A percentile compares a stretch with the other conserved stretches of the same genome.
Evolutionary conservation across 306 rosid genomes (phyloP).

Genomic region (Fagus crenata): DNA sequence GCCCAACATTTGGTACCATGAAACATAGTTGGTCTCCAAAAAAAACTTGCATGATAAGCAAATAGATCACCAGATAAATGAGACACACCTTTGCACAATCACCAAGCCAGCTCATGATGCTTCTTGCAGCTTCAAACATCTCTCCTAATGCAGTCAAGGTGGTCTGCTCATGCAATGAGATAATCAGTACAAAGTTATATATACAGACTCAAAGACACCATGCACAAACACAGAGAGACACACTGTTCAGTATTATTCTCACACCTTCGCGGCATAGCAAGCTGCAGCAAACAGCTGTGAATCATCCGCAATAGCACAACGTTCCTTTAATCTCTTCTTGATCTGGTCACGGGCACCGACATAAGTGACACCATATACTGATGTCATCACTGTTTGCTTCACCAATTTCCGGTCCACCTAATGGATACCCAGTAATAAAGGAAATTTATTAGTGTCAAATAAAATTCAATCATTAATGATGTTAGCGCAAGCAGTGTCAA

Average conservation of each 20-base stretch:
- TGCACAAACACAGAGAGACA: background rate
- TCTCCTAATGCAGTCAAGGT: conserved; percentile 83
- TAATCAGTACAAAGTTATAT: conserved; percentile 37
- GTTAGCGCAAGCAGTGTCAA: background rate
- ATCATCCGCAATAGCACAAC: conserved; percentile 64
- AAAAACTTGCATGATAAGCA: background rate
- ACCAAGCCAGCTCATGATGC: conserved; percentile 95
- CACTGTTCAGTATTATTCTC: conserved; percentile 30
- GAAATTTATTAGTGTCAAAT: conserved; percentile 1
- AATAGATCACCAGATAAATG: conserved; percentile 4
- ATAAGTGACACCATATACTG: conserved; percentile 97
- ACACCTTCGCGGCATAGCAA: conserved; percentile 92
- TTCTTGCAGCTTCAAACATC: conserved; percentile 98
- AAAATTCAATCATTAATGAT: background rate
- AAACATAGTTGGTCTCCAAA: no score
- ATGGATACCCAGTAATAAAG: conserved; percentile 18
- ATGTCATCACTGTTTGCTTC: conserved; percentile 98
- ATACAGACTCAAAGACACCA: conserved; percentile 1
- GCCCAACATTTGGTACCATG: no score
- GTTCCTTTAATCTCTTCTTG: conserved; percentile 80
- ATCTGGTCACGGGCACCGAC: conserved; percentile 94
- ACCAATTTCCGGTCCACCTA: conserved; percentile 97
- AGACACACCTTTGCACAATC: conserved; percentile 91
- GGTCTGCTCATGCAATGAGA: conserved; percentile 48
- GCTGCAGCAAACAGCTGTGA: conserved; percentile 60